Evolutionary conservation across 495 filamentous ascomycete genomes (phyloP).

Genomic region (Talaromyces liani): DNA sequence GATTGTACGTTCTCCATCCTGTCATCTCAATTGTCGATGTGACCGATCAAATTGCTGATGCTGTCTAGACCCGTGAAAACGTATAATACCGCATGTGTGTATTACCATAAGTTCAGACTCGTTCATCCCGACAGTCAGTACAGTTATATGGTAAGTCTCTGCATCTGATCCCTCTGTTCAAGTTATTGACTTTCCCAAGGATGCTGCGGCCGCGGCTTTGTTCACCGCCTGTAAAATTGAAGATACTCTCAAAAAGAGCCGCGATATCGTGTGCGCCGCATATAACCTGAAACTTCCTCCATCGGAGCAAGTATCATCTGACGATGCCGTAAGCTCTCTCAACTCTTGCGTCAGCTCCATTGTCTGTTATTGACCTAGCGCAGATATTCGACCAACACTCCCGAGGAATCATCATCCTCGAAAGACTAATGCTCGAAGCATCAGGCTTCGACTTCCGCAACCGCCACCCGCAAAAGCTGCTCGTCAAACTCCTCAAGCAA

Average conservation of each 20-base stretch:
- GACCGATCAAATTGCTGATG: conserved; percentile 7
- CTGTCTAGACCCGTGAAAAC: conserved; percentile 63
- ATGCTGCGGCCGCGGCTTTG: conserved; percentile 79
- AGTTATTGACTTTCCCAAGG: conserved; percentile 35
- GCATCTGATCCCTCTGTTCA: neutral
- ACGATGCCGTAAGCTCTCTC: conserved; percentile 60
- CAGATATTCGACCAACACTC: conserved; percentile 72
- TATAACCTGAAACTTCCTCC: conserved; percentile 72
- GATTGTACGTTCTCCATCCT: conserved; percentile 43
- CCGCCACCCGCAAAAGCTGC: conserved; percentile 74
- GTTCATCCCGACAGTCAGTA: conserved; percentile 69
- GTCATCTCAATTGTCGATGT: conserved; percentile 9
- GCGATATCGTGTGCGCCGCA: conserved; percentile 82
- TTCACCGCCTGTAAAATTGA: conserved; percentile 96
- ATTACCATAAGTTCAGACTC: conserved; percentile 85
- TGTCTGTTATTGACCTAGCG: neutral
- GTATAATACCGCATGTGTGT: conserved; percentile 73
- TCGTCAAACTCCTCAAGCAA: conserved; percentile 63
- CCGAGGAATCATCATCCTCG: conserved; percentile 76
- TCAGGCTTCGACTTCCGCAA: conserved; percentile 92
- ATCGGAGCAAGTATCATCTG: conserved; percentile 68
- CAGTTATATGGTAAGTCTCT: conserved; percentile 37
- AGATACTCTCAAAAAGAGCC: conserved; percentile 94
- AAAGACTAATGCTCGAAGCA: conserved; percentile 89
- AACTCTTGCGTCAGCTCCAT: conserved; percentile 8